phyloP scores from a whole-genome alignment of 2,329 filamentous ascomycete genomes.

The Dendrostoma leiphaemia region DNA sequence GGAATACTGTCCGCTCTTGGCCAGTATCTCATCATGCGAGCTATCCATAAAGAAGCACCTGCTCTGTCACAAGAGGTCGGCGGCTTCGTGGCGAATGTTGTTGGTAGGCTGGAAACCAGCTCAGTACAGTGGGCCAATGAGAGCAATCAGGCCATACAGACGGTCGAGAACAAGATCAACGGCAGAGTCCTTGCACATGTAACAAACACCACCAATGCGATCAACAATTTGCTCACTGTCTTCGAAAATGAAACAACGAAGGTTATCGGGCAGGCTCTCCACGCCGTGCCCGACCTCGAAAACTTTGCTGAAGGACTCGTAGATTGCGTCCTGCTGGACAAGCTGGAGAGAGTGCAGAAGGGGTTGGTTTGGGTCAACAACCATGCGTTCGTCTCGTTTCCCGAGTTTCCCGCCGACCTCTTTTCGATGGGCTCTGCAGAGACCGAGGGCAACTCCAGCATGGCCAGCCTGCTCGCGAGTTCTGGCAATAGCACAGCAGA shows the following conservation, averaged over 20 bases:
- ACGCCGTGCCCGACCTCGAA: slow-evolving; percentile 43
- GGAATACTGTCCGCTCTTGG: slow-evolving; percentile 81
- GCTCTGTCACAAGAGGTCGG: slow-evolving; percentile 72
- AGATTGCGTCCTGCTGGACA: slow-evolving; percentile 83
- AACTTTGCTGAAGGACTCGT: slow-evolving; percentile 77
- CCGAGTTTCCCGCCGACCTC: slow-evolving; percentile 72
- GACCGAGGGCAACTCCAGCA: slow-evolving; percentile 55
- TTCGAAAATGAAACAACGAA: slow-evolving; percentile 77
- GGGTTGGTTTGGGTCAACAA: slow-evolving; percentile 93
- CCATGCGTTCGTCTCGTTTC: slow-evolving; percentile 79
- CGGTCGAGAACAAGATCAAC: slow-evolving; percentile 67
- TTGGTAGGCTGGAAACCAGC: slow-evolving; percentile 67
- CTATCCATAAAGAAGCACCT: slow-evolving; percentile 74
- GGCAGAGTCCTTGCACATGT: slow-evolving; percentile 84
- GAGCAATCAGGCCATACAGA: slow-evolving; percentile 67
- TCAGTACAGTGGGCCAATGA: slow-evolving; percentile 74
- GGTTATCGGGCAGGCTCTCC: slow-evolving; percentile 74
- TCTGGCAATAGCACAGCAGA: slow-evolving; percentile 47
- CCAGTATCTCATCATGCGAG: slow-evolving; percentile 74
- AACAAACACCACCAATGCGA: slow-evolving; percentile 73
- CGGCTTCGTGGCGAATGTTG: slow-evolving; percentile 75
- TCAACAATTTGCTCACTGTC: slow-evolving; percentile 81
- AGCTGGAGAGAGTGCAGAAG: slow-evolving; percentile 79
- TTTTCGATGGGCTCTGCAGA: slow-evolving; percentile 77
- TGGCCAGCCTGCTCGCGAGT: slow-evolving; percentile 35